Conservation (phyloP, 2,329 filamentous ascomycete species). For the Phaeosphaeria sp. region DNA sequence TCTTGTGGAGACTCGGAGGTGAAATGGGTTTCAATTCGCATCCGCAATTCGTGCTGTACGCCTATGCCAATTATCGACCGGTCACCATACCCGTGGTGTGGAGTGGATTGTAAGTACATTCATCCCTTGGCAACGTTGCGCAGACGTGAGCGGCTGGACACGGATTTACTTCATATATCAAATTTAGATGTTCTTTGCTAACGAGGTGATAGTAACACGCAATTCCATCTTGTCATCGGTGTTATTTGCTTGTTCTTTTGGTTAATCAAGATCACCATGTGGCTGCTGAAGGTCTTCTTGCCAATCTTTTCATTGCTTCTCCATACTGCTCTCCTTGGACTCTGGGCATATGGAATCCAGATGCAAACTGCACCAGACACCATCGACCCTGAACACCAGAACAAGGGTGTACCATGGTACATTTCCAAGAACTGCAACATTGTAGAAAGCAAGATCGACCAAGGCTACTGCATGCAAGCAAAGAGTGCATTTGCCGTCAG, state of each 20-base stretch:
- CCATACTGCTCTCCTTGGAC: conserved; percentile 63
- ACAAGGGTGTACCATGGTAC: conserved; percentile 74
- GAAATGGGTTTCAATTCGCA: conserved; percentile 77
- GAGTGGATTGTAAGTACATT: conserved; percentile 70
- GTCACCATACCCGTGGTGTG: conserved; percentile 72
- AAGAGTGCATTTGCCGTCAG: conserved; percentile 71
- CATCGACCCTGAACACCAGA: conserved; percentile 68
- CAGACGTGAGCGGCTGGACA: background rate
- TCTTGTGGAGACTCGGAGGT: conserved; percentile 75
- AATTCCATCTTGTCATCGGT: conserved; percentile 78
- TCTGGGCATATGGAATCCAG: conserved; percentile 72
- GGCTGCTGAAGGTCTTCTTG: conserved; percentile 74
- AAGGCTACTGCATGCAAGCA: conserved; percentile 69
- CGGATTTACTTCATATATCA: background rate
- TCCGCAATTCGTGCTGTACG: conserved; percentile 72
- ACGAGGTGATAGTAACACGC: conserved; percentile 66
- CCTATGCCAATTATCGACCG: conserved; percentile 73
- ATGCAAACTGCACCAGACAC: conserved; percentile 78
- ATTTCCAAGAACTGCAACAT: conserved; percentile 72
- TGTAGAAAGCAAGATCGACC: conserved; percentile 62
- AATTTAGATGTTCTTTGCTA: conserved; percentile 8
- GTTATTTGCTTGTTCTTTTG: conserved; percentile 79
- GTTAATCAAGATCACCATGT: conserved; percentile 71
- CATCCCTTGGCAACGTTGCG: background rate
- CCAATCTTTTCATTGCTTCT: conserved; percentile 68